Evolutionary conservation across 495 filamentous ascomycete genomes (phyloP).

Genomic region (Penicillium manginii): DNA sequence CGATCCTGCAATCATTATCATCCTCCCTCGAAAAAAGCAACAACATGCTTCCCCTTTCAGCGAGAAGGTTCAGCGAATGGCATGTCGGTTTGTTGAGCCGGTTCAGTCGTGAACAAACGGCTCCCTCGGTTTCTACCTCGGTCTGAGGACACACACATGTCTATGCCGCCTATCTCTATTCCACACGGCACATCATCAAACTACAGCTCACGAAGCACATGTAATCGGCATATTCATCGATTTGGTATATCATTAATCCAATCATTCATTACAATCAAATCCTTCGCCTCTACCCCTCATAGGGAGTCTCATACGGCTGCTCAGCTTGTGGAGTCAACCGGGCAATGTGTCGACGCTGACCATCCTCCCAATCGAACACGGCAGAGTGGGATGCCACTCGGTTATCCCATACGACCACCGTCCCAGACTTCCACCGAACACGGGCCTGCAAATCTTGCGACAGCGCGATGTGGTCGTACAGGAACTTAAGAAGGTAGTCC

Average conservation of each 20-base stretch:
- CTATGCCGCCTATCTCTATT: not conserved
- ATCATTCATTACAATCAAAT: not conserved
- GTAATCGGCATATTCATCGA: not conserved
- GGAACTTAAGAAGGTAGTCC: conserved; percentile 65
- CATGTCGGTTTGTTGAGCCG: conserved; percentile 64
- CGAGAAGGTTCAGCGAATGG: conserved; percentile 65
- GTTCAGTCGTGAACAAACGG: conserved; percentile 20
- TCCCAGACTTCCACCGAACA: conserved; percentile 60
- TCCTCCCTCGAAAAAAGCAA: conserved; percentile 53
- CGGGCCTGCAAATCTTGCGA: conserved; percentile 62
- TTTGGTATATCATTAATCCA: conserved; percentile 8
- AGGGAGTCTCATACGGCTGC: conserved; percentile 64
- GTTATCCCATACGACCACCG: conserved; percentile 73
- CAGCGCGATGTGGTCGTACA: conserved; percentile 65
- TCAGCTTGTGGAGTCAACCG: conserved; percentile 87
- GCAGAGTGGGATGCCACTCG: conserved; percentile 78
- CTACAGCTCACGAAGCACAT: not conserved
- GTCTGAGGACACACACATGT: not conserved
- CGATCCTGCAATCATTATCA: conserved; percentile 49
- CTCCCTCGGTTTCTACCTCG: not conserved
- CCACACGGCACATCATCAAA: not conserved
- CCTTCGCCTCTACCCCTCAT: conserved; percentile 56
- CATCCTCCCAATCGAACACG: conserved; percentile 79
- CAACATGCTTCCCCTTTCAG: conserved; percentile 55
- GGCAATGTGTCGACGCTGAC: conserved; percentile 77